Evolutionary conservation across 208 protist genomes (phyloP).

Genomic region (Acanthamoeba divionensis): DNA sequence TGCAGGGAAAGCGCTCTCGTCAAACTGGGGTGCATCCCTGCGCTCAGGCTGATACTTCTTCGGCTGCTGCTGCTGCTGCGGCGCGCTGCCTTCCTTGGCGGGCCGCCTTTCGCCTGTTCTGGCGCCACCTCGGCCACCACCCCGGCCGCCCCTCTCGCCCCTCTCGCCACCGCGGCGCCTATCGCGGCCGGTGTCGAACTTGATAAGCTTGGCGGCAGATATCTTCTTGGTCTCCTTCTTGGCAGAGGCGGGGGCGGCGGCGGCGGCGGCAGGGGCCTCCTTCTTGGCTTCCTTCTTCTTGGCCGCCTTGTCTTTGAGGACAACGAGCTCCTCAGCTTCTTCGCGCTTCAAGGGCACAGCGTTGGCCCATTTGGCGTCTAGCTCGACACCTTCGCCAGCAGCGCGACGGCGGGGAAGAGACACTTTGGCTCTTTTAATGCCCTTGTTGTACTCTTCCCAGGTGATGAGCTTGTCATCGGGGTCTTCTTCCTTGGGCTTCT

Average conservation of each 20-base stretch:
- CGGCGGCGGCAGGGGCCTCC: background rate
- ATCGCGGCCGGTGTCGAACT: background rate
- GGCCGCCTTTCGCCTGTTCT: background rate
- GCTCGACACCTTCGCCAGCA: slow-evolving; percentile 16
- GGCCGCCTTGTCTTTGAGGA: background rate
- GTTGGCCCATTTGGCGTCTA: slow-evolving; percentile 36
- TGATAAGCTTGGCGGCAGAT: background rate
- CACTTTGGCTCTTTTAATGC: background rate
- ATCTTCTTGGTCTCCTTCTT: background rate
- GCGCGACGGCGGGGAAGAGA: background rate
- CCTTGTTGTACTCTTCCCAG: slow-evolving; percentile 4
- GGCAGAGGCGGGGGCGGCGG: background rate
- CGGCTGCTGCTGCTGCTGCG: background rate
- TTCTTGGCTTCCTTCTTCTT: background rate
- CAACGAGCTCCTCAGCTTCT: background rate
- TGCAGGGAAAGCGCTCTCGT: too few relatives aligned
- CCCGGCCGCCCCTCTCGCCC: background rate
- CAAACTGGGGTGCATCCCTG: too few relatives aligned
- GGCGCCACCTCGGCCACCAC: background rate
- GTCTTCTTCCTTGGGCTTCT: background rate
- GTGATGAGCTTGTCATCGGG: background rate
- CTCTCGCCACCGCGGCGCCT: background rate
- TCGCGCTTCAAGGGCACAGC: background rate
- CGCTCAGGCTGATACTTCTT: background rate
- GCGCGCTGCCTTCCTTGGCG: background rate